Percentiles rank a stretch among this genome's conserved stretches.
Evolutionary conservation across 148 eudicot species (phyloP).

Genomic region (Hydrangea macrophylla): DNA sequence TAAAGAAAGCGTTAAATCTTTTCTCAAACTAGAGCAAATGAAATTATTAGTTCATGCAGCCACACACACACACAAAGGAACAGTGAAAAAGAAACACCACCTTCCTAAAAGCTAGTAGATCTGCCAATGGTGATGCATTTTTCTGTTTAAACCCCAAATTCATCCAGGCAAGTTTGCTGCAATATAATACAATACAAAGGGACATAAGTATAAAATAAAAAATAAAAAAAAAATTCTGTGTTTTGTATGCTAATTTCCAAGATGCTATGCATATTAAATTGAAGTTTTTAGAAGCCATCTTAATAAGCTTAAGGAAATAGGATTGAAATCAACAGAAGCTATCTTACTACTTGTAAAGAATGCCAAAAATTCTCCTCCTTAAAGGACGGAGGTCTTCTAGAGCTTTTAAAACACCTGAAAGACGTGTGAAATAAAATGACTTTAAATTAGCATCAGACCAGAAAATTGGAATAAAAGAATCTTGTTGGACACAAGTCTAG

Average conservation of each 20-base stretch:
- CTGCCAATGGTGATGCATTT: slow-evolving; percentile 85
- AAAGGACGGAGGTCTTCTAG: slow-evolving; percentile 65
- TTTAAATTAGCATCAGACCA: not conserved
- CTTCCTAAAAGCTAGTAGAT: slow-evolving; percentile 89
- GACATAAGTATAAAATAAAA: slow-evolving; percentile 1
- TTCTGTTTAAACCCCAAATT: slow-evolving; percentile 82
- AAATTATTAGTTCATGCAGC: not conserved
- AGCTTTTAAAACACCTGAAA: slow-evolving; percentile 65
- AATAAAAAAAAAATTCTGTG: not conserved
- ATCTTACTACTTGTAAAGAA: slow-evolving; percentile 77
- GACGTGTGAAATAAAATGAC: slow-evolving; percentile 3
- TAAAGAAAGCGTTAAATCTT: not conserved
- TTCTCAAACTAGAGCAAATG: slow-evolving; percentile 1
- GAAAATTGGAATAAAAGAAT: not conserved
- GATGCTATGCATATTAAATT: not conserved
- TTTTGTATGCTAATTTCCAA: not conserved
- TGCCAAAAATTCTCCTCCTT: slow-evolving; percentile 65
- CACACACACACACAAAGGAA: too few relatives aligned
- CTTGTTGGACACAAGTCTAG: not conserved
- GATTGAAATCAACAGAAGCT: not conserved
- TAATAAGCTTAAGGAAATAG: not conserved
- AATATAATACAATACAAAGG: slow-evolving; percentile 9
- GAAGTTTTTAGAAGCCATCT: too few relatives aligned
- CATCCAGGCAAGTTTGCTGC: slow-evolving; percentile 92
- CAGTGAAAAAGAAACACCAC: too few relatives aligned